phyloP scores from a whole-genome alignment of 2,329 filamentous ascomycete species.

The Exserohilum turcica region DNA sequence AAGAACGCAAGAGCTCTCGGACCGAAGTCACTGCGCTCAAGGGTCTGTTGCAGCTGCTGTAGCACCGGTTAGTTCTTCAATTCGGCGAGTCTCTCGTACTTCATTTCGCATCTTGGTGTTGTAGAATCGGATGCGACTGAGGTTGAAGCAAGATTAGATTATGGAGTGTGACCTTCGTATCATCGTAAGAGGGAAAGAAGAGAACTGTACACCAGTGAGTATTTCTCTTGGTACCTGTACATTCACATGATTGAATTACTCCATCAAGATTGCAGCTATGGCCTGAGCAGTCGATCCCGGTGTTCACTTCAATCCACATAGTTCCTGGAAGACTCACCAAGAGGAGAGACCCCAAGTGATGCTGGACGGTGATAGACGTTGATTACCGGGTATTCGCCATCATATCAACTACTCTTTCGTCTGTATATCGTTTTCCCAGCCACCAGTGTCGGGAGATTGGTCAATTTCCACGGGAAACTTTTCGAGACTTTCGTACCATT shows the following conservation, averaged over 20 bases:
- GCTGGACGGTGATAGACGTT: background rate
- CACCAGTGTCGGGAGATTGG: background rate
- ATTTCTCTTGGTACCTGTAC: no score
- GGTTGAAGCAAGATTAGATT: background rate
- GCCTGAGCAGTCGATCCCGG: no score
- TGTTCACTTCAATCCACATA: no score
- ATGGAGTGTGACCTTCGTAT: background rate
- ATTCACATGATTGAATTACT: no score
- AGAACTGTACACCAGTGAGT: no score
- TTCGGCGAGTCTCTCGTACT: background rate
- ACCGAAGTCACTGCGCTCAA: background rate
- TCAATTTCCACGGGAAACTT: constrained; percentile 39
- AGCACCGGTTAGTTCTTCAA: background rate
- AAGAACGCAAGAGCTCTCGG: background rate
- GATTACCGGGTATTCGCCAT: background rate
- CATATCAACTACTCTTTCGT: background rate
- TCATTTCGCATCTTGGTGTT: background rate
- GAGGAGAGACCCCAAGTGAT: background rate
- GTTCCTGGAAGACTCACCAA: no score
- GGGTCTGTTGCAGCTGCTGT: background rate
- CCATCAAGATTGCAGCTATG: no score
- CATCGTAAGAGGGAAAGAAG: no score
- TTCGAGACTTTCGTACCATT: constrained; percentile 44
- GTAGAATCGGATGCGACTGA: background rate
- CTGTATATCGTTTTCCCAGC: background rate